Evolutionary conservation across 208 protist genomes (phyloP), one percentile per base, ranked within the genome.

Genomic region (Crithidia sp.): DNA sequence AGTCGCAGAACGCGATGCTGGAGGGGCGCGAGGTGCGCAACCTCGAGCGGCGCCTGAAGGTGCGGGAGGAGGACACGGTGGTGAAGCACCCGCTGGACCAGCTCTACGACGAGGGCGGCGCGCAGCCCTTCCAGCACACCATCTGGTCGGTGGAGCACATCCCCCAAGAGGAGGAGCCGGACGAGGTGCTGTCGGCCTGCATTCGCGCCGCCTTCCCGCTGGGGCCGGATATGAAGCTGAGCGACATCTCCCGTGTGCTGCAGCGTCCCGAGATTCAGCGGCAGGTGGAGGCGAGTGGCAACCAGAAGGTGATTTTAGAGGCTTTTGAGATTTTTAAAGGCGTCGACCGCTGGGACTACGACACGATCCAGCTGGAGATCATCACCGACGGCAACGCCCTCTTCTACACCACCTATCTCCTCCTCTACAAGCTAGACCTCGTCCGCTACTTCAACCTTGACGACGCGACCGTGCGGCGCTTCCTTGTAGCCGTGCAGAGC

Each of bases 351-450:
- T 96, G 92, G 89, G 86, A 95, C 75, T 98, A 93, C 80, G 85
- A 96, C 80, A 84, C 81, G 4, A 96, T 97, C 56, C 86, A 92
- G 60, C 79, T 97, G 0, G 86, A 96, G 67, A 87, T 93, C 77
- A 88, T 93, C 73, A 96, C 93, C 16, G 87, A 94, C 72, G 88
- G 88, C 66, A 94, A 91, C 71, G 85, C 93, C 4, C 91, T 98
- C 55, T 96, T 98, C 68, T 92, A 87, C 68, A 95, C 87, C 5
- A 87, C 87, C 36, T 97, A 95, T 64, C 67, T 89, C 16, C 76
- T 97, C 16, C 60, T 96, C 44, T 95, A 96, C 67, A 96, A 98
- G 59, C 76, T 97, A 17, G 87, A 97, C 73, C 73, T 98, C 37
- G 86, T 97, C 2, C 75, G 79, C 37, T 83, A 93, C 64, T 97